Evolutionary conservation across 768 basidiomycete species (phyloP).

Genomic region (Multifurca ochricompacta): DNA sequence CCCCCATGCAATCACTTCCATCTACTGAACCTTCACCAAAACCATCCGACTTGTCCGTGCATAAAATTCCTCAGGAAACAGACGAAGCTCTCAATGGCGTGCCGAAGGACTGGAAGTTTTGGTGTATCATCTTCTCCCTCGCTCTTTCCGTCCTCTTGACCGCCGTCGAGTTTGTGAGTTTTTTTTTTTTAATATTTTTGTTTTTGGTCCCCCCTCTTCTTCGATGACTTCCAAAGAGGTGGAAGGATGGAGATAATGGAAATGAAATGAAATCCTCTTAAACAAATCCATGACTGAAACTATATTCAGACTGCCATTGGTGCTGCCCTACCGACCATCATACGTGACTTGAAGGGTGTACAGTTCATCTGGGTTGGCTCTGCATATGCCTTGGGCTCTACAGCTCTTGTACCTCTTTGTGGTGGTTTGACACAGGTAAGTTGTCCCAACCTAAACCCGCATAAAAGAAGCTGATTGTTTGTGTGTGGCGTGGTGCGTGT

Average conservation of each 20-base stretch:
- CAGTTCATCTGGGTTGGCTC: slow-evolving; percentile 24
- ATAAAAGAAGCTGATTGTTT: no score
- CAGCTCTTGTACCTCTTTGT: slow-evolving; percentile 25
- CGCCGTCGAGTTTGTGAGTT: slow-evolving; percentile 13
- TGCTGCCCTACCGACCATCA: slow-evolving; percentile 28
- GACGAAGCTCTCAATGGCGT: neutral
- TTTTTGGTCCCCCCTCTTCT: no score
- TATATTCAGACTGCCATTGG: slow-evolving; percentile 12
- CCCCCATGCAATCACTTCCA: no score
- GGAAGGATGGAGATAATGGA: neutral
- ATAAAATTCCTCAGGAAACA: neutral
- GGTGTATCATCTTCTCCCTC: slow-evolving; percentile 19
- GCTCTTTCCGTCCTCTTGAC: slow-evolving; percentile 7
- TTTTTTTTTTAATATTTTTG: no score
- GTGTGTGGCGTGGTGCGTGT: no score
- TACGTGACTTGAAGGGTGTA: slow-evolving; percentile 23
- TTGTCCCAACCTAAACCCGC: neutral
- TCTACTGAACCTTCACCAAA: no score
- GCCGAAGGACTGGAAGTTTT: slow-evolving; percentile 19
- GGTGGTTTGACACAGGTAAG: slow-evolving; percentile 22
- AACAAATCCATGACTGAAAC: no score
- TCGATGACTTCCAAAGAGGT: neutral
- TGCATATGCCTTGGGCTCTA: slow-evolving; percentile 23
- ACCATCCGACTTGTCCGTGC: neutral
- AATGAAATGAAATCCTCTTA: no score